A percentile compares a stretch with the other conserved stretches of the same genome.
phyloP scores from a whole-genome alignment of 2,329 filamentous ascomycete species.

The Meredithiella fracta region DNA sequence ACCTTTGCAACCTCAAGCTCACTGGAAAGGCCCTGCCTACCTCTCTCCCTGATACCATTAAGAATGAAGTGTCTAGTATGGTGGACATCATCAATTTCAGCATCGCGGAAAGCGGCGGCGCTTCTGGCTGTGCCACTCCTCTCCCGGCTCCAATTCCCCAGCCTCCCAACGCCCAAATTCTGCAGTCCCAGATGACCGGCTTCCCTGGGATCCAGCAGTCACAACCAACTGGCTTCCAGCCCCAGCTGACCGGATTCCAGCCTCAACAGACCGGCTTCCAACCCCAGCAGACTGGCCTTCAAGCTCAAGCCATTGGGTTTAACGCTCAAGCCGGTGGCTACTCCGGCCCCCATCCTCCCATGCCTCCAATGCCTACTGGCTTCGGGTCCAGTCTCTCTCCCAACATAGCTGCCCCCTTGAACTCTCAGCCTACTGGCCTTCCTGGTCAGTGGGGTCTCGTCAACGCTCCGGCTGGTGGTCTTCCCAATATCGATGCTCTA shows the following conservation, averaged over 20 bases:
- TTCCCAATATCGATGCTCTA: conserved; percentile 86
- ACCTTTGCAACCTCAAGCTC: conserved; percentile 85
- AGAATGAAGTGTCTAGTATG: conserved; percentile 98
- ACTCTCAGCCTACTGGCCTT: conserved; percentile 82
- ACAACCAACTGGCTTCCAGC: conserved; percentile 23
- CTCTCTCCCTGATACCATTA: conserved; percentile 64
- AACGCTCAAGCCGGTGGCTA: conserved; percentile 62
- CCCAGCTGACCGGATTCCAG: conserved; percentile 29
- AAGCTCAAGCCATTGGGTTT: conserved; percentile 53
- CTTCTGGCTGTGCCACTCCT: conserved; percentile 31
- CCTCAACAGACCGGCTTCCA: conserved; percentile 38
- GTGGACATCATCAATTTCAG: conserved; percentile 98
- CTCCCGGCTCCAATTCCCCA: conserved; percentile 41
- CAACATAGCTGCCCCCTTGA: conserved; percentile 53
- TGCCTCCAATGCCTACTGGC: conserved; percentile 65
- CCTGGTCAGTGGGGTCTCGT: conserved; percentile 98
- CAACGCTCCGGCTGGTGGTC: conserved; percentile 72
- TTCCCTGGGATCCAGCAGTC: conserved; percentile 33
- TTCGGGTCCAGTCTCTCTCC: conserved; percentile 40
- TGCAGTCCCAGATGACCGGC: conserved; percentile 52
- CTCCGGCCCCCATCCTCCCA: conserved; percentile 66
- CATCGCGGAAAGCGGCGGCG: conserved; percentile 53
- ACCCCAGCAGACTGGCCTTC: conserved; percentile 37
- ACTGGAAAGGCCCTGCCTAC: conserved; percentile 69
- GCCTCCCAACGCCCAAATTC: conserved; percentile 52